A percentile compares a stretch with the other conserved stretches of the same genome.
Evolutionary conservation across 176 grass and related monocot species (phyloP).

Genomic region (Carex myosuroides): DNA sequence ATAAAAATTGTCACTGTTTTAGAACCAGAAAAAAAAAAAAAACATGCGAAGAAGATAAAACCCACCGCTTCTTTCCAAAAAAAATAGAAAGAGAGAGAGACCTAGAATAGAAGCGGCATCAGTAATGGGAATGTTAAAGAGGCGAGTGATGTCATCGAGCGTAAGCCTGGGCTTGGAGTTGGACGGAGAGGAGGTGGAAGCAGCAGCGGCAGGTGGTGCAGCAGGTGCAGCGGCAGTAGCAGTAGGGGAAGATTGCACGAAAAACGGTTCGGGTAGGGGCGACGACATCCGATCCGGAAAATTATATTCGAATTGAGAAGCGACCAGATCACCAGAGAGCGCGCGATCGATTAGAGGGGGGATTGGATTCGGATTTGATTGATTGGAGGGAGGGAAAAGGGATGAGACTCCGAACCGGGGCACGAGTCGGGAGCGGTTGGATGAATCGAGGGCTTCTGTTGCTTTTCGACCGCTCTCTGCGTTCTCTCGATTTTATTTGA

Average conservation of each 20-base stretch:
- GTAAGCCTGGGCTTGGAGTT: conserved; percentile 51
- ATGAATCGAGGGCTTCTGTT: background rate
- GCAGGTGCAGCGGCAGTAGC: background rate
- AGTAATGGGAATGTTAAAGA: conserved; percentile 83
- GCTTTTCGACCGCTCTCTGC: background rate
- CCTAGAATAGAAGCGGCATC: conserved; percentile 83
- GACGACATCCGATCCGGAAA: conserved; percentile 20
- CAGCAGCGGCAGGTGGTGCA: background rate
- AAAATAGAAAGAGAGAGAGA: background rate
- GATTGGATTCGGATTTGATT: background rate
- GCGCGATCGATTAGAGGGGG: background rate
- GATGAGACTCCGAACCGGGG: background rate
- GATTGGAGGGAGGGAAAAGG: background rate
- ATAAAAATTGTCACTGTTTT: background rate
- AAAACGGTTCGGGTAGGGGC: background rate
- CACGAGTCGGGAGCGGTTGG: background rate
- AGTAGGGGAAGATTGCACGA: background rate
- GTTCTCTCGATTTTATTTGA: background rate
- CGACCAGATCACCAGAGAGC: background rate
- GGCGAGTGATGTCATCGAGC: conserved; percentile 86
- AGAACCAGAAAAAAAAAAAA: background rate
- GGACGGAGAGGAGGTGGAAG: conserved; percentile 26
- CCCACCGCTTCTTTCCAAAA: background rate
- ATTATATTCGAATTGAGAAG: background rate
- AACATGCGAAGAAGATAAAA: background rate